Base-by-base conservation (phyloP, 208 protist genomes). In the Trypanosoma scelopori region DNA sequence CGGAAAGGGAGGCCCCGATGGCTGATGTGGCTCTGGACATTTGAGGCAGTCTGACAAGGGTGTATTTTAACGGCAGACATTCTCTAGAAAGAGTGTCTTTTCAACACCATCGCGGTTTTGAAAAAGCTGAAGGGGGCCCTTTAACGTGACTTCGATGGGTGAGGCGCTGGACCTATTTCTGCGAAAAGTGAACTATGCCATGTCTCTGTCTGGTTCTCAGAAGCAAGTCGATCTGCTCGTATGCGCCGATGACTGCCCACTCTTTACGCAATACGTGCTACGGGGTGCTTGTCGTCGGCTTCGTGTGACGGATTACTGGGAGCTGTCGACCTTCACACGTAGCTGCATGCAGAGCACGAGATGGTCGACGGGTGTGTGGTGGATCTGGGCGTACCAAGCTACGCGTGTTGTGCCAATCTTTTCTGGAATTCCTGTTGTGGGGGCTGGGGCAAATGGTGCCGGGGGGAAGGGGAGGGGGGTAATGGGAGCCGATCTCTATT, bases 391-490 rank as follows among this genome's bases (percentile, higher is more conserved):
- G n/a, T 50, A 76, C 42, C 52, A 46, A 30, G 41, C 57, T n/a
- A 76, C 77, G 3, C 71, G 77, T 39, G 52, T 82, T 41, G 47
- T 66, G 16, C 71, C 77, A 11, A 42, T 78, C n/a, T 22, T 68
- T 1, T 49, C 5, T 50, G 18, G n/a, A 7, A 55, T 55, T 52
- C 60, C 63, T 15, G 61, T 74, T 6, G 69, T 64, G 20, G 69
- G 69, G 55, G 57, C 52, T 7, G 45, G 55, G 12, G 37, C 43
- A 16, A 43, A 65, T 42, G 59, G 56, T 9, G 51, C 37, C 39
- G 67, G 57, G 3, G 42, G 51, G n/a, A n/a, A n/a, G n/a, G n/a
- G n/a, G n/a, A n/a, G n/a, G n/a, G n/a, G n/a, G n/a, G n/a, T n/a
- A n/a, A n/a, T n/a, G n/a, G n/a, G n/a, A n/a, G 43, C 7, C 37